These are phyloP conservation scores for Peronospora belbahrii DNA, from an alignment of 352 stramenopile species.

Conservation along the genomic window DNA sequence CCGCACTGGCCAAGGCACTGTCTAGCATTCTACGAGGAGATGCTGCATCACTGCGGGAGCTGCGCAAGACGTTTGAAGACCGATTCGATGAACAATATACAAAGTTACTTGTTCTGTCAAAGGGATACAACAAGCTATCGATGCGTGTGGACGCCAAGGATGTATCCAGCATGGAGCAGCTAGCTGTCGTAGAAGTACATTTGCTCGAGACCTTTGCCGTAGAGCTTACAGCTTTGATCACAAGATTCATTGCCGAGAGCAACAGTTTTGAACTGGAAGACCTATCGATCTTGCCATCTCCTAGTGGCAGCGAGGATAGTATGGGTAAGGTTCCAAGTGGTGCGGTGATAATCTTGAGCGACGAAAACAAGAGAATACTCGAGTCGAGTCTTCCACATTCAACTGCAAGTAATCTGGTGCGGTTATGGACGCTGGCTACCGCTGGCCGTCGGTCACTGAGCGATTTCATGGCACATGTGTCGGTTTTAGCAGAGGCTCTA, in stretches of 20 bases:
- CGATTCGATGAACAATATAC: constrained; percentile 55
- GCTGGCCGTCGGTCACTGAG: constrained; percentile 47
- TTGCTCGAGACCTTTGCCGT: constrained; percentile 44
- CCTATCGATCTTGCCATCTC: constrained; percentile 30
- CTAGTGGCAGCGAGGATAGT: constrained; percentile 2
- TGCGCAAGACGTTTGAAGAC: constrained; percentile 71
- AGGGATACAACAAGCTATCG: constrained; percentile 63
- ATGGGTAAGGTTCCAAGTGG: not conserved
- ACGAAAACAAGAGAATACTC: constrained; percentile 58
- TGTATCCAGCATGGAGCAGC: constrained; percentile 28
- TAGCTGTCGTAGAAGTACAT: constrained; percentile 44
- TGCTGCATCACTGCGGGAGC: constrained; percentile 54
- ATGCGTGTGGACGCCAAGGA: constrained; percentile 50
- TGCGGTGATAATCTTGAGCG: constrained; percentile 33
- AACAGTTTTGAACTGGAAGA: constrained; percentile 51
- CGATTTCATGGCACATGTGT: constrained; percentile 58
- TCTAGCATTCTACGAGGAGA: constrained; percentile 68
- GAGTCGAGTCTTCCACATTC: constrained; percentile 46
- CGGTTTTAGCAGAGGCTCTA: constrained; percentile 45
- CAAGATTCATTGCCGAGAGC: constrained; percentile 58
- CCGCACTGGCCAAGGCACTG: constrained; percentile 38
- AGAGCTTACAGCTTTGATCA: constrained; percentile 47
- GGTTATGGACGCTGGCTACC: constrained; percentile 61
- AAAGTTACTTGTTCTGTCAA: constrained; percentile 48
- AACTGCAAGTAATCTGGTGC: constrained; percentile 44